Base-by-base conservation (phyloP, 2,329 filamentous ascomycete genomes). In the Coniochaeta ligniaria region DNA sequence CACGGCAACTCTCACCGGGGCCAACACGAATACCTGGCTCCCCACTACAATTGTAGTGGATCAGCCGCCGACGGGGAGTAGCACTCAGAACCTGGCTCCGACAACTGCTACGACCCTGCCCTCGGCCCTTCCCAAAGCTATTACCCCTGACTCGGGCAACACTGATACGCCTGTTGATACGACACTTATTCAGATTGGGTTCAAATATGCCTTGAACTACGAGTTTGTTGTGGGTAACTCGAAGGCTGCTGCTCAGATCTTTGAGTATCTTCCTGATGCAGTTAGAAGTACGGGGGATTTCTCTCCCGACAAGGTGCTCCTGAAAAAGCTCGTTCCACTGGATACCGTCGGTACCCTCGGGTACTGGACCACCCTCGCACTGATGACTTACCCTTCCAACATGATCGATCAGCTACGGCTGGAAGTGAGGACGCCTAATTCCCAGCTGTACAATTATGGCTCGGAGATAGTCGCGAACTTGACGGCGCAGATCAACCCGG, bases 231-330 rank as follows among this genome's bases (percentile, higher is more conserved):
- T 89, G 12, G 79, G 78, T 24, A 86, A 89, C 63, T 80, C 85
- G 16, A 81, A 88, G 64, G 90, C 92, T 20, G 89, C 91, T 6
- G 85, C 85, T 43, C 94, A 98, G 74, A 91, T 99, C 69, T 96
- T 97, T 78, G 76, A 84, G 59, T 90, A 85, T 65, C 78, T 97
- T 4, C 92, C 92, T 0, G 67, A 79, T 59, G 91, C 90, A 65
- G 80, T 96, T 57, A 78, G 83, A 2, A 83, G 88, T 64, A 89
- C 84, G 50, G 74, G 73, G 57, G 87, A 84, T 54, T 77, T 96
- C 54, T 68, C 74, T 2, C 57, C 63, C 14, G 69, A 79, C 20
- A 78, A 89, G 60, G 78, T 92, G 57, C 74, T 80, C 50, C 89
- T 96, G 78, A 81, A 84, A 63, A 86, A 84, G 64, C 83, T 98